Percentiles rank a stretch among this genome's conserved stretches.
Conservation (phyloP, 371 early-diverging fungal species). For the Choanephora cucurbitarum region DNA sequence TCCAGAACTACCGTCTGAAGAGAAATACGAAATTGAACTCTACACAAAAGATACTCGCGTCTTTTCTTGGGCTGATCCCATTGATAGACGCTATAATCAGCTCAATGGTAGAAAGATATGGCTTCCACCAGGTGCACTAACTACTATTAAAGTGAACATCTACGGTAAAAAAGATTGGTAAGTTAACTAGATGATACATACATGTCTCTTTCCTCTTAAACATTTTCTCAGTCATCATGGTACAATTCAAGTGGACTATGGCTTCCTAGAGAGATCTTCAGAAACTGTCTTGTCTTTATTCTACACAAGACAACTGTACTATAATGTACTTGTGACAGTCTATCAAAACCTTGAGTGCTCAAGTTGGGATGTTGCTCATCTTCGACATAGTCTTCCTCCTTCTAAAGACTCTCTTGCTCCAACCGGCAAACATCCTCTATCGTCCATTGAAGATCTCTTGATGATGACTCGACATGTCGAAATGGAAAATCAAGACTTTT, state of each 20-base stretch:
- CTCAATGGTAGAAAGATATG: conserved; percentile 28
- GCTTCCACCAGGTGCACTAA: conserved; percentile 58
- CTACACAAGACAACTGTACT: conserved; percentile 69
- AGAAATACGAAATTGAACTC: conserved; percentile 76
- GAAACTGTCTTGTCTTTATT: conserved; percentile 37
- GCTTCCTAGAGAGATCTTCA: conserved; percentile 47
- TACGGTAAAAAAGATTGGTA: conserved; percentile 78
- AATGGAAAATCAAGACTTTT: conserved; percentile 47
- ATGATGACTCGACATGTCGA: conserved; percentile 4
- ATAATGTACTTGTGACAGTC: conserved; percentile 75
- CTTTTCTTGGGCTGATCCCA: conserved; percentile 59
- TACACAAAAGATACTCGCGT: conserved; percentile 66
- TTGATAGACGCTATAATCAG: conserved; percentile 1
- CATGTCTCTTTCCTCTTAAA: background rate
- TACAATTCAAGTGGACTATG: conserved; percentile 73
- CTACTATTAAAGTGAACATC: conserved; percentile 58
- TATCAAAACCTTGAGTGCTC: conserved; percentile 63
- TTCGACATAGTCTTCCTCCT: conserved; percentile 41
- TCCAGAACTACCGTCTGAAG: conserved; percentile 65
- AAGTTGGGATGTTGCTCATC: conserved; percentile 69
- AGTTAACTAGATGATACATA: conserved; percentile 7
- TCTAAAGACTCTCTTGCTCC: conserved; percentile 16
- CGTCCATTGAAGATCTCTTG: conserved; percentile 19
- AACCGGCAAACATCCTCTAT: conserved; percentile 21
- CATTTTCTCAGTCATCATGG: conserved; percentile 60